Percentiles rank a stretch among this genome's conserved stretches.
Conservation (phyloP, 148 eudicot species). For the Pharnaceum exiguum region DNA sequence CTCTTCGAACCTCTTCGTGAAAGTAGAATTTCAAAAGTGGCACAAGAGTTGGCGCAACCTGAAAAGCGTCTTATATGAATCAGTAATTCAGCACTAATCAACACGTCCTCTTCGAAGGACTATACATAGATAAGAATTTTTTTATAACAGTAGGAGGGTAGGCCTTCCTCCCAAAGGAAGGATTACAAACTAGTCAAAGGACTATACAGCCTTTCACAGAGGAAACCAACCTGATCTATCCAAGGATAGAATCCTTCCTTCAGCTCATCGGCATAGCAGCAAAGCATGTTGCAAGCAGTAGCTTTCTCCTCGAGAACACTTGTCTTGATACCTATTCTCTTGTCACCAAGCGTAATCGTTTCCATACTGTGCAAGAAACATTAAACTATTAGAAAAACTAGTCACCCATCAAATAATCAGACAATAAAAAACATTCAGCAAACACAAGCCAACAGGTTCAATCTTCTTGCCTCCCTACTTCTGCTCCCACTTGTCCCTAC, state of each 20-base stretch:
- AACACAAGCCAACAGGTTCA: background rate
- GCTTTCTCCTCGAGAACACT: constrained; percentile 99
- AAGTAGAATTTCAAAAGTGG: constrained; percentile 95
- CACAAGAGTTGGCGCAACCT: constrained; percentile 94
- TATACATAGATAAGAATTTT: no score
- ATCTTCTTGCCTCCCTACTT: background rate
- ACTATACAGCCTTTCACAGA: no score
- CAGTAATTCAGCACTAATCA: background rate
- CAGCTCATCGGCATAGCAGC: constrained; percentile 96
- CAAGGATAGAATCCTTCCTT: constrained; percentile 98
- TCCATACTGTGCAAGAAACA: constrained; percentile 78
- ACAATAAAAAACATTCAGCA: background rate
- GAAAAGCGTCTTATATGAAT: constrained; percentile 9
- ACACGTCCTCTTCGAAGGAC: background rate
- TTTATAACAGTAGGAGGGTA: no score
- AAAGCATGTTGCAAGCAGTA: constrained; percentile 97
- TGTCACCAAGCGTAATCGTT: constrained; percentile 96
- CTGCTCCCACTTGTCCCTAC: background rate
- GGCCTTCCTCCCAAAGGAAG: no score
- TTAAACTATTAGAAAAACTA: background rate
- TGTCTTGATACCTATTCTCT: constrained; percentile 95
- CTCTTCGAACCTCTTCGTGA: constrained; percentile 95
- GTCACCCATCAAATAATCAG: no score
- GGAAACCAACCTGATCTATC: constrained; percentile 84
- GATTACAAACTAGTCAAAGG: no score